Evolutionary conservation across 768 basidiomycete species (phyloP).

Genomic region (Obba rivulosa): DNA sequence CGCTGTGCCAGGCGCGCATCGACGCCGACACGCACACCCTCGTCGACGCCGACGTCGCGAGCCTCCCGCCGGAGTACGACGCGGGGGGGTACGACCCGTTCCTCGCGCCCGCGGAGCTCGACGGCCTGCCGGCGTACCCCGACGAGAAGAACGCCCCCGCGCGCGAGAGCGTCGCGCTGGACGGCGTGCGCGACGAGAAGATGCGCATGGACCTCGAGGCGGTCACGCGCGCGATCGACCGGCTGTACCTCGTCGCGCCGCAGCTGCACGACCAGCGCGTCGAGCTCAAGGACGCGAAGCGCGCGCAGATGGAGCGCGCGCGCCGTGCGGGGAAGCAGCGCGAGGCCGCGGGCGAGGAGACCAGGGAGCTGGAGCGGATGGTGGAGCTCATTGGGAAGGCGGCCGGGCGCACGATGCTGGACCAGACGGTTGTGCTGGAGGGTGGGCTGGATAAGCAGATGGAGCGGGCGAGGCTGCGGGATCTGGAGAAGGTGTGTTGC

Average conservation of each 20-base stretch:
- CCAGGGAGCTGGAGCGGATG: conserved; percentile 63
- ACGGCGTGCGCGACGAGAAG: conserved; percentile 53
- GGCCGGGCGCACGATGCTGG: conserved; percentile 55
- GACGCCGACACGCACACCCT: background rate
- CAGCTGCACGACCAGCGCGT: conserved; percentile 90
- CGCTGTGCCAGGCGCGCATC: conserved; percentile 55
- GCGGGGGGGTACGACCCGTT: conserved; percentile 15
- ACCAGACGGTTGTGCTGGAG: conserved; percentile 68
- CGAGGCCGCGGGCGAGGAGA: conserved; percentile 32
- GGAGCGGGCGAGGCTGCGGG: conserved; percentile 53
- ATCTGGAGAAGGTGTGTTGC: conserved; percentile 54
- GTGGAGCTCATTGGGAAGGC: conserved; percentile 68
- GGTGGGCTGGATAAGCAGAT: conserved; percentile 49
- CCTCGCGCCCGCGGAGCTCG: conserved; percentile 8
- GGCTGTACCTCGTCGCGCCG: conserved; percentile 79
- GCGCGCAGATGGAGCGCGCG: conserved; percentile 71
- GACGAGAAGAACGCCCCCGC: conserved; percentile 5
- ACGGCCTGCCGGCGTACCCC: conserved; percentile 29
- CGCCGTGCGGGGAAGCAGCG: conserved; percentile 46
- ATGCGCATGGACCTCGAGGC: conserved; percentile 81
- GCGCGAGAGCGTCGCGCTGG: background rate
- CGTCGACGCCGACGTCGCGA: conserved; percentile 4
- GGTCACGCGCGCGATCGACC: conserved; percentile 84
- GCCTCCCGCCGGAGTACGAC: conserved; percentile 27
- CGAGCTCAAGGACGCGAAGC: conserved; percentile 72